Percentiles rank a stretch among this genome's conserved stretches.
Evolutionary conservation across 1,284 basidiomycete species (phyloP).

Genomic region (Afroboletus lepidellus): DNA sequence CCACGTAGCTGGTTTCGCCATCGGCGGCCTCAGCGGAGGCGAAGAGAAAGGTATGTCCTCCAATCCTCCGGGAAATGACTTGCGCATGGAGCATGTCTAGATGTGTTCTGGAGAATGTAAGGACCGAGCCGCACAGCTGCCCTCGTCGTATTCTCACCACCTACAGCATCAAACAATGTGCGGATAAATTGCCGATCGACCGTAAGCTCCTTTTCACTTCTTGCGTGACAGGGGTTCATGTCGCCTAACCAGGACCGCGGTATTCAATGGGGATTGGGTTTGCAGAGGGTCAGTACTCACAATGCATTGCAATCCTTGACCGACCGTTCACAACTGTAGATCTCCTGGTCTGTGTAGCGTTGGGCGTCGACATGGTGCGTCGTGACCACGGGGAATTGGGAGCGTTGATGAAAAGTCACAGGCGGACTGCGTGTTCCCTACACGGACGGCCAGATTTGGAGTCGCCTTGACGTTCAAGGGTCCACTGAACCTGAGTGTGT

Average conservation of each 20-base stretch:
- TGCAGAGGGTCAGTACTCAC: constrained; percentile 63
- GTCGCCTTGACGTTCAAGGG: constrained; percentile 79
- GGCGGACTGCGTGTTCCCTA: constrained; percentile 90
- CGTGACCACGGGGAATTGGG: background rate
- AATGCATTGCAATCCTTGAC: background rate
- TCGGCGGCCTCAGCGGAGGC: constrained; percentile 81
- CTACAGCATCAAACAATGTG: constrained; percentile 74
- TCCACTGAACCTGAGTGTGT: constrained; percentile 74
- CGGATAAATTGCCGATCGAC: constrained; percentile 69
- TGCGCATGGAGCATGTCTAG: constrained; percentile 36
- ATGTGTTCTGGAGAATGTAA: constrained; percentile 83
- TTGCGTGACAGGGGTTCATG: constrained; percentile 4
- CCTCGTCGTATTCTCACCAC: constrained; percentile 16
- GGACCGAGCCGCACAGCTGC: constrained; percentile 20
- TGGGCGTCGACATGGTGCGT: constrained; percentile 85
- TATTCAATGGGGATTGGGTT: constrained; percentile 90
- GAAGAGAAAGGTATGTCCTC: constrained; percentile 73
- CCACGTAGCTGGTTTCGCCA: constrained; percentile 76
- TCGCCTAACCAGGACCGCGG: constrained; percentile 56
- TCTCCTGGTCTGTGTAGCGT: constrained; percentile 79
- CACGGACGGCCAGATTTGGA: constrained; percentile 82
- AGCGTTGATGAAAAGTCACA: constrained; percentile 28
- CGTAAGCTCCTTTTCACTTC: constrained; percentile 44
- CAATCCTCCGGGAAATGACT: constrained; percentile 6
- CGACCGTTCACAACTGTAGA: constrained; percentile 44